phyloP scores from a whole-genome alignment of 148 eudicot genomes.

The Talinum fruticosum region DNA sequence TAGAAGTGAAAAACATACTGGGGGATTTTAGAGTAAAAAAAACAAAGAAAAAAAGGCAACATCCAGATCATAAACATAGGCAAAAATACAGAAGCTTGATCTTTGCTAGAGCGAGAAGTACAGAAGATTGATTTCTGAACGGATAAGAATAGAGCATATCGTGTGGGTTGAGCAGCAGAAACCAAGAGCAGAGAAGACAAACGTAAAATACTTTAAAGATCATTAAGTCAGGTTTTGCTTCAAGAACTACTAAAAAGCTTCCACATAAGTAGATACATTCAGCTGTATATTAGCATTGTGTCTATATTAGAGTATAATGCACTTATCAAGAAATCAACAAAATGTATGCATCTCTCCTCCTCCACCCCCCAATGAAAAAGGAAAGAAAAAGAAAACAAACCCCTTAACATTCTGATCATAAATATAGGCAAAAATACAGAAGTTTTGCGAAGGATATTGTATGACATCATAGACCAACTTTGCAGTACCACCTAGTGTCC shows the following conservation, averaged over 20 bases:
- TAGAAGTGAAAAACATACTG: not conserved
- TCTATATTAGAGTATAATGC: too few species aligned
- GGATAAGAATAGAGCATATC: not conserved
- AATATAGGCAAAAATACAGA: not conserved
- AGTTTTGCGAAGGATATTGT: constrained; percentile 72
- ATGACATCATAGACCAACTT: constrained; percentile 90
- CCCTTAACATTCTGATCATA: not conserved
- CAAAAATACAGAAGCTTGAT: too few species aligned
- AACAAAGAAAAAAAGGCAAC: not conserved
- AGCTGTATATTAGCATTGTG: not conserved
- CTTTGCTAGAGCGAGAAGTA: too few species aligned
- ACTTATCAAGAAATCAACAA: not conserved
- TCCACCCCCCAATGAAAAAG: not conserved
- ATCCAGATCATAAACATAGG: not conserved
- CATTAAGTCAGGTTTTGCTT: not conserved
- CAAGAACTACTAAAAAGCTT: not conserved
- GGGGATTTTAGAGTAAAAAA: not conserved
- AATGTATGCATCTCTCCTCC: not conserved
- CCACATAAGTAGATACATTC: not conserved
- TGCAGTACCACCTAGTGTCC: constrained; percentile 78
- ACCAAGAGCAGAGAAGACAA: not conserved
- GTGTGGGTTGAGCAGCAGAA: not conserved
- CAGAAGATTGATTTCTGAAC: not conserved
- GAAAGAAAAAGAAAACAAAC: not conserved
- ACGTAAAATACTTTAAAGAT: not conserved